phyloP scores from a whole-genome alignment of 2,329 filamentous ascomycete genomes.

The Penicillium rolfsii region DNA sequence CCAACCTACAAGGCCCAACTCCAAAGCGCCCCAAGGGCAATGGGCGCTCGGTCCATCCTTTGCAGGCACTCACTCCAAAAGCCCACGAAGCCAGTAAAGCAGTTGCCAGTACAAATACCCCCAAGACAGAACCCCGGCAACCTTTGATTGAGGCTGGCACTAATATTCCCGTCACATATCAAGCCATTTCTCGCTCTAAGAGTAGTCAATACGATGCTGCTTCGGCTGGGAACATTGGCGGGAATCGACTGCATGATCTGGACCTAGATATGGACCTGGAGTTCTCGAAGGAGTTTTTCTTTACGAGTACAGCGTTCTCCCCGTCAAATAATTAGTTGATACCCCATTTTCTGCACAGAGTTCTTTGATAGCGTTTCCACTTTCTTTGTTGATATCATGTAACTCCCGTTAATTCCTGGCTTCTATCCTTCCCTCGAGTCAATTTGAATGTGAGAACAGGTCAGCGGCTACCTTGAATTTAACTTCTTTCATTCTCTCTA shows the following conservation, averaged over 20 bases:
- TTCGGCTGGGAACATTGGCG: conserved; percentile 18
- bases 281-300: conserved; percentile 42
- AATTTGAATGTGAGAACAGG: neutral
- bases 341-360: neutral
- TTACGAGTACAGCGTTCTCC: conserved; percentile 39
- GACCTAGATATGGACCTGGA: conserved; percentile 41
- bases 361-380: neutral
- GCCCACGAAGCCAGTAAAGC: conserved; percentile 6
- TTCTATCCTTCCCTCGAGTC: neutral
- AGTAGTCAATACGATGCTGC: conserved; percentile 10
- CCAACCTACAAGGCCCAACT: conserved; percentile 27
- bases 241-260: conserved; percentile 33
- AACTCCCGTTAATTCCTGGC: neutral
- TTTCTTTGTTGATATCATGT: neutral
- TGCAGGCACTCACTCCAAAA: conserved; percentile 14
- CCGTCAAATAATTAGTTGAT: conserved; percentile 6
- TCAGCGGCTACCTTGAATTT: neutral
- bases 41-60: conserved; percentile 21
- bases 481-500: neutral
- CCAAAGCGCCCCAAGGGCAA: conserved; percentile 36
- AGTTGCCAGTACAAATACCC: neutral
- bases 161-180: conserved; percentile 34
- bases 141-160: conserved; percentile 31
- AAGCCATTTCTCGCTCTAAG: conserved; percentile 18
- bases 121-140: conserved; percentile 19